These are phyloP conservation scores for Colletotrichum phormii DNA, from an alignment of 2,329 filamentous ascomycete genomes.

Conservation along the genomic window DNA sequence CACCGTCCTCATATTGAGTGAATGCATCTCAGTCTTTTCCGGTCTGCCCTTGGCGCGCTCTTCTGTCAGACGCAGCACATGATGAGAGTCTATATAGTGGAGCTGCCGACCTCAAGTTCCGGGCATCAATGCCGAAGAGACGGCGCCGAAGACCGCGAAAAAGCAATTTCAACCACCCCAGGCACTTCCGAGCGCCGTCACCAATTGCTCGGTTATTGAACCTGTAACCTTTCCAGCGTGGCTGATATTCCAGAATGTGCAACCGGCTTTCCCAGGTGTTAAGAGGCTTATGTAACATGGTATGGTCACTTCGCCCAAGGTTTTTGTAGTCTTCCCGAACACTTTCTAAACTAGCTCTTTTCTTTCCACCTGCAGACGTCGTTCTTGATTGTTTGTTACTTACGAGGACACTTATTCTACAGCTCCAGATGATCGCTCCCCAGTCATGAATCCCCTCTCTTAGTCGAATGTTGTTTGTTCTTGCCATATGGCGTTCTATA, in stretches of 20 bases:
- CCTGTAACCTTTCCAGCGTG: too few species aligned
- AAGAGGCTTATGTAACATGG: not conserved
- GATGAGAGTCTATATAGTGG: constrained; percentile 33
- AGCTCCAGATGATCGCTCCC: too few species aligned
- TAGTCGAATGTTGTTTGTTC: too few species aligned
- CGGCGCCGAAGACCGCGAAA: constrained; percentile 8
- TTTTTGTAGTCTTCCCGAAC: not conserved
- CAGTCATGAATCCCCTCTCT: too few species aligned
- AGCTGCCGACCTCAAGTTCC: constrained; percentile 11
- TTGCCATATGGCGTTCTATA: too few species aligned
- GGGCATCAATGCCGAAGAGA: constrained; percentile 27
- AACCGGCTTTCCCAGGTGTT: not conserved
- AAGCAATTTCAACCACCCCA: not conserved
- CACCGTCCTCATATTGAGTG: not conserved
- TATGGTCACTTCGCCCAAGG: not conserved
- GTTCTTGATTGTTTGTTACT: too few species aligned
- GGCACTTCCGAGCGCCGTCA: not conserved
- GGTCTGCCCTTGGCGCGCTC: not conserved
- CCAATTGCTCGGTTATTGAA: not conserved
- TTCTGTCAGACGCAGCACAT: constrained; percentile 2
- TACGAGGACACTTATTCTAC: too few species aligned
- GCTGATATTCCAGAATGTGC: too few species aligned
- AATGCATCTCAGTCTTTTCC: not conserved
- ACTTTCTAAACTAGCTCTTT: too few species aligned
- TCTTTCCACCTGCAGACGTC: too few species aligned